Percentiles rank a stretch among this genome's conserved stretches.
Conservation (phyloP, 768 basidiomycete species). For the Tricholoma matsutake region DNA sequence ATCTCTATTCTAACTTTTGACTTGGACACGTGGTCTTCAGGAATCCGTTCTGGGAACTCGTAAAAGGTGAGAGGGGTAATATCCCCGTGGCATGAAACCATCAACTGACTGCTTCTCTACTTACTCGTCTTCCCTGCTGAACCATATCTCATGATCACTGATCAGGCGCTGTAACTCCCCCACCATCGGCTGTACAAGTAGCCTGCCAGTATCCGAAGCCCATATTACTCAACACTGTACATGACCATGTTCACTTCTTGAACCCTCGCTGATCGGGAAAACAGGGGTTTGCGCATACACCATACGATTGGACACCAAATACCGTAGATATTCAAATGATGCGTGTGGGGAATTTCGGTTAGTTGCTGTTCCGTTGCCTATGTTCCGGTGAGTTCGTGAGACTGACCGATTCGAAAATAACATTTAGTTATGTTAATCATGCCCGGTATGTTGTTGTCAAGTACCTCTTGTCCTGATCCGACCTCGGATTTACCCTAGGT, state of each 20-base stretch:
- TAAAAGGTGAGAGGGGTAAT: conserved; percentile 51
- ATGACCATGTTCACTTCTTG: conserved; percentile 14
- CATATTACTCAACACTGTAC: conserved; percentile 69
- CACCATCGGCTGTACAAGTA: conserved; percentile 55
- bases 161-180: conserved; percentile 61
- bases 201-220: conserved; percentile 79
- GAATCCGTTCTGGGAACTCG: conserved; percentile 79
- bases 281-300: conserved; percentile 61
- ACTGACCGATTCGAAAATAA: background rate
- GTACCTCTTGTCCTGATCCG: conserved; percentile 8
- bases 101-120: background rate
- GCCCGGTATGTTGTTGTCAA: conserved; percentile 42
- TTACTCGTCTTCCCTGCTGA: background rate
- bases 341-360: conserved; percentile 67
- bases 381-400: background rate
- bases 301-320: conserved; percentile 73
- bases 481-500: conserved; percentile 27
- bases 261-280: background rate
- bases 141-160: background rate
- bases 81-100: background rate
- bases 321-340: conserved; percentile 77
- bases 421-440: conserved; percentile 62
- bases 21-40: conserved; percentile 24
- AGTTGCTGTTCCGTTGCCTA: conserved; percentile 12
- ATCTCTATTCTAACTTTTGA: background rate